Percentiles rank a stretch among this genome's conserved stretches.
Conservation (phyloP, 192 early-diverging fungal genomes). For the Coemansia sp. region DNA sequence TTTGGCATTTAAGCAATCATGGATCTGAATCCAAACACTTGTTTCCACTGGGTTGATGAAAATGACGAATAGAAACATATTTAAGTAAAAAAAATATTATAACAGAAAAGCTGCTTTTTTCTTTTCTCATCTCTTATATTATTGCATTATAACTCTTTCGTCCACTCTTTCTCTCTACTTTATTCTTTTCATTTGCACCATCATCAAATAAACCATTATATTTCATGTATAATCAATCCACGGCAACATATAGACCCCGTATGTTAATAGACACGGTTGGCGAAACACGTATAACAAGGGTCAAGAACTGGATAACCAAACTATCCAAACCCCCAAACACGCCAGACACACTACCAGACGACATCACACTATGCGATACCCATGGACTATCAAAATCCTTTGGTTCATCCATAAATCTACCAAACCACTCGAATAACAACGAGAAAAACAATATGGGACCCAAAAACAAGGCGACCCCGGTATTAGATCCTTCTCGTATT, state of each 20-base stretch:
- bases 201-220: not conserved
- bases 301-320: too few species aligned
- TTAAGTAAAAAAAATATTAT: not conserved
- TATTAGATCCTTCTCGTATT: slow-evolving; percentile 9
- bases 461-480: not conserved
- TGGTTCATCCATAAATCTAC: not conserved
- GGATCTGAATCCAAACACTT: not conserved
- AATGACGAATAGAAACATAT: not conserved
- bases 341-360: not conserved
- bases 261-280: too few species aligned
- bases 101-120: not conserved
- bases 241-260: not conserved
- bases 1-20: not conserved
- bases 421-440: not conserved
- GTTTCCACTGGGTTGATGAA: not conserved
- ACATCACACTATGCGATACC: not conserved
- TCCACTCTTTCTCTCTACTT: not conserved
- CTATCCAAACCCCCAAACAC: too few species aligned
- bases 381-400: not conserved
- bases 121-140: not conserved
- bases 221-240: not conserved
- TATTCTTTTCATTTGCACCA: too few species aligned
- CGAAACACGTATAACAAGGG: too few species aligned
- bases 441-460: not conserved
- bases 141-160: not conserved